Conservation (phyloP, 2,329 filamentous ascomycete species). For the Plenodomus biglobosus region DNA sequence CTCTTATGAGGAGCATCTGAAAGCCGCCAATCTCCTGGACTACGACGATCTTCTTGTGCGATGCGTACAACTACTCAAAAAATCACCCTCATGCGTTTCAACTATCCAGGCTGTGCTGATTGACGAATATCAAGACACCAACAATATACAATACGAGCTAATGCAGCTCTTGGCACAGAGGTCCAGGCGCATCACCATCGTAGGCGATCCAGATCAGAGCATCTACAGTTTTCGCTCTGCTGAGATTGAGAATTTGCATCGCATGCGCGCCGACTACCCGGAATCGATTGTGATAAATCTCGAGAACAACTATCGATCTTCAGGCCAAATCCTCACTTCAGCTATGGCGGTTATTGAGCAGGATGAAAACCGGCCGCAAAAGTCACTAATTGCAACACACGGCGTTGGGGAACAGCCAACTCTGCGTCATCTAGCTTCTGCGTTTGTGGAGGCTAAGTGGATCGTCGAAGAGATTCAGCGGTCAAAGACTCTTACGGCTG, state of each 20-base stretch:
- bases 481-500: slow-evolving; percentile 68
- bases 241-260: slow-evolving; percentile 82
- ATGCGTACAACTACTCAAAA: slow-evolving; percentile 75
- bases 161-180: slow-evolving; percentile 83
- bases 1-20: slow-evolving; percentile 77
- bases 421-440: slow-evolving; percentile 70
- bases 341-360: slow-evolving; percentile 89
- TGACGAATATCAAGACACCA: slow-evolving; percentile 98
- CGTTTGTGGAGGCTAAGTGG: slow-evolving; percentile 79
- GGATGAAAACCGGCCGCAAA: slow-evolving; percentile 77
- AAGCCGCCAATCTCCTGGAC: slow-evolving; percentile 79
- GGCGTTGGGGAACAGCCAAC: slow-evolving; percentile 77
- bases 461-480: slow-evolving; percentile 81
- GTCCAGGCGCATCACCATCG: slow-evolving; percentile 79
- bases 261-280: slow-evolving; percentile 74
- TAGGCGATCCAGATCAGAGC: slow-evolving; percentile 95
- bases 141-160: slow-evolving; percentile 89
- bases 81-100: slow-evolving; percentile 76
- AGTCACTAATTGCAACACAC: slow-evolving; percentile 78
- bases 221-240: slow-evolving; percentile 96
- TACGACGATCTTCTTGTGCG: slow-evolving; percentile 89
- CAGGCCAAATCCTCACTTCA: slow-evolving; percentile 76
- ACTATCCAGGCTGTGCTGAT: slow-evolving; percentile 92
- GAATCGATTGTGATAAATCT: slow-evolving; percentile 80
- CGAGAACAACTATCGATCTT: slow-evolving; percentile 94